Conservation (phyloP, 2,329 filamentous ascomycete genomes). For the Colletotrichum tofieldiae region DNA sequence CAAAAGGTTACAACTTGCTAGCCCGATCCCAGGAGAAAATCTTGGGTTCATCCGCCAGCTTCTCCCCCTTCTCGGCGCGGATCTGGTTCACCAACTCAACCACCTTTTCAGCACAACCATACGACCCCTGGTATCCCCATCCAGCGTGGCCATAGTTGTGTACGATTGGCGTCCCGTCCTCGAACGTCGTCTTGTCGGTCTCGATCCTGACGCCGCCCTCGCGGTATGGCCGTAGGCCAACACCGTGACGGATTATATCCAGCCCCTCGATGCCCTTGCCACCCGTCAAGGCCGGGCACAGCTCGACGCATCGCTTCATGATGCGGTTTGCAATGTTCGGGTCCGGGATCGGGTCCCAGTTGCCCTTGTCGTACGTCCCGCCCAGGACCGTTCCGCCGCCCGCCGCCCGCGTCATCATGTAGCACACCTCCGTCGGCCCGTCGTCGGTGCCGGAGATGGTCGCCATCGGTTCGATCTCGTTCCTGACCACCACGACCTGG, state of each 20-base stretch:
- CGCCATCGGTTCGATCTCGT: slow-evolving; percentile 81
- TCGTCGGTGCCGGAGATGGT: slow-evolving; percentile 82
- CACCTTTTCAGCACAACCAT: slow-evolving; percentile 79
- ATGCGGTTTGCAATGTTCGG: slow-evolving; percentile 85
- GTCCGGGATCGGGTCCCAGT: slow-evolving; percentile 86
- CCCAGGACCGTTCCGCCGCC: slow-evolving; percentile 89
- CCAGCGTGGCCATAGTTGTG: slow-evolving; percentile 87
- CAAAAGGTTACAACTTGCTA: slow-evolving; percentile 15
- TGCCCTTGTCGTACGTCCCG: slow-evolving; percentile 85
- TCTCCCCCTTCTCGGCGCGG: slow-evolving; percentile 49
- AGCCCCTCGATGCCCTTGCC: slow-evolving; percentile 81
- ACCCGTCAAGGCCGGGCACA: slow-evolving; percentile 75
- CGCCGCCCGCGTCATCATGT: slow-evolving; percentile 86
- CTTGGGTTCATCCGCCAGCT: slow-evolving; percentile 49
- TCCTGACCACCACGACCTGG: slow-evolving; percentile 85
- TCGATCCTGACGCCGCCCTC: slow-evolving; percentile 83
- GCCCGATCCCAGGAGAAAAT: slow-evolving; percentile 48
- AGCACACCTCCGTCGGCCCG: slow-evolving; percentile 79
- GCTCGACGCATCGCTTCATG: slow-evolving; percentile 81
- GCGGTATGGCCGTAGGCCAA: slow-evolving; percentile 84
- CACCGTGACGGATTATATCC: slow-evolving; percentile 84
- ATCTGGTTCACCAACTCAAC: slow-evolving; percentile 79
- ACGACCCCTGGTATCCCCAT: slow-evolving; percentile 81
- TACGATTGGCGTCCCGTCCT: slow-evolving; percentile 76
- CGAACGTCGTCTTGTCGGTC: slow-evolving; percentile 71